Base-by-base conservation (phyloP, 306 rosid genomes). In the Cicer arietinum region DNA sequence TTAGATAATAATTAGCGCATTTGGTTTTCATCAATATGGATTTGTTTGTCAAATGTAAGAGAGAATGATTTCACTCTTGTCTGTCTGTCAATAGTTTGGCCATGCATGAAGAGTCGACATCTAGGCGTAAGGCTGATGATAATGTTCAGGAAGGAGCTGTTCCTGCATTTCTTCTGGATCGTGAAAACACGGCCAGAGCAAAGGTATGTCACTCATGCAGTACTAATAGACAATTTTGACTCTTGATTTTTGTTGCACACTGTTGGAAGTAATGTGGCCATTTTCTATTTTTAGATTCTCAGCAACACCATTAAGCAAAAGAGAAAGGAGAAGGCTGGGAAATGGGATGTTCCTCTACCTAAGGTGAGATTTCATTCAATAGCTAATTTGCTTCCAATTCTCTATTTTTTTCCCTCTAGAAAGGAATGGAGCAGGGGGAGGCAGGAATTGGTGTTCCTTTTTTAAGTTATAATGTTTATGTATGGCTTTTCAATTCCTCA, bases 331-430 rank as follows among this genome's bases (percentile, higher is more conserved):
- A 94, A 87, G 77, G 97, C 98, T 77, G 98, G 98, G 50, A 94
- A 90, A 79, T 94, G 98, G 96, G 98, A 91, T 81, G 98, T 94
- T 17, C 98, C 98, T 74, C 82, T 94, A 17, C 97, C 98, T 39
- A 91, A 94, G 96, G 98, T 89, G 77, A 81, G 76, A 53, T 17
- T 18, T 14, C 1, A 41, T 54, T 51, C 35, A 20, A 44, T 37
- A 40, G 43, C 11, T 16, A 46, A 53, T 65, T 47, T 53, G 66
- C 14, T 43, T 52, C 40, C 12, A 39, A 7, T 10, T 58, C 67
- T 6, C 6, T 8, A n/a, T 7, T 25, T 1, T 46, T 12, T 56
- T 65, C n/a, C 3, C 12, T 7, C 0, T 63, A 50, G 39, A 22
- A 30, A 14, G 16, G 4, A 42, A 17, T 41, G 44, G 25, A 11